These are phyloP conservation scores for Choanephora cucurbitarum DNA, from an alignment of 371 early-diverging fungal genomes.

Conservation along the genomic window DNA sequence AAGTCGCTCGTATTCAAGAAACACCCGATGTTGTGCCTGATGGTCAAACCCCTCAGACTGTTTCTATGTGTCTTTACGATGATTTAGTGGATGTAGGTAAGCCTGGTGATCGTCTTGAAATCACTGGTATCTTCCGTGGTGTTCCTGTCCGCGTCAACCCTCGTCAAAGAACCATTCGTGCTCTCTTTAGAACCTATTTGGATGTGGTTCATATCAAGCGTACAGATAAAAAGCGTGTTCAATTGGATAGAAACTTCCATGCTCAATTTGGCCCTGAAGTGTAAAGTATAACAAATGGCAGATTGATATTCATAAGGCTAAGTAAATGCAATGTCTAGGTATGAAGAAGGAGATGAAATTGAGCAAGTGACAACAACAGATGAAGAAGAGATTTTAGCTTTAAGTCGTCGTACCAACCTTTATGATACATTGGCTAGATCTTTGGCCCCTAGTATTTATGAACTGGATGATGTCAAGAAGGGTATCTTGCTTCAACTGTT, in stretches of 20 bases:
- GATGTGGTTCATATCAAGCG: conserved; percentile 94
- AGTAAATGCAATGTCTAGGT: too few species aligned
- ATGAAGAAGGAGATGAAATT: conserved; percentile 71
- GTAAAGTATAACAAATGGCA: conserved; percentile 26
- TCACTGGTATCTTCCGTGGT: conserved; percentile 97
- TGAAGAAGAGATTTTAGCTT: conserved; percentile 62
- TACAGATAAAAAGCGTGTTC: conserved; percentile 75
- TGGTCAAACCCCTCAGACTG: conserved; percentile 99
- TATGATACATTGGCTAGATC: conserved; percentile 85
- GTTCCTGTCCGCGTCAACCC: conserved; percentile 97
- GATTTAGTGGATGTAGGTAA: conserved; percentile 95
- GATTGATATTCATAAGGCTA: too few species aligned
- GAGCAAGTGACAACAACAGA: conserved; percentile 59
- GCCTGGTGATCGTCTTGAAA: conserved; percentile 95
- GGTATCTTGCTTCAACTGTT: conserved; percentile 97
- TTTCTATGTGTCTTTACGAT: conserved; percentile 91
- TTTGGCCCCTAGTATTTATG: conserved; percentile 97
- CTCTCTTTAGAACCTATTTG: conserved; percentile 96
- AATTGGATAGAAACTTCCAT: conserved; percentile 29
- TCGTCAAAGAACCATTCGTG: conserved; percentile 87
- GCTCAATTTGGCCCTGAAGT: conserved; percentile 57
- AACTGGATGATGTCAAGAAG: conserved; percentile 98
- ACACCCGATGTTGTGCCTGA: conserved; percentile 98
- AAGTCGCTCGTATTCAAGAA: conserved; percentile 97
- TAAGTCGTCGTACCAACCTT: conserved; percentile 67